Conservation (phyloP, 1,139 yeast species). For the Hyphopichia wangnamkhiaoensis region DNA sequence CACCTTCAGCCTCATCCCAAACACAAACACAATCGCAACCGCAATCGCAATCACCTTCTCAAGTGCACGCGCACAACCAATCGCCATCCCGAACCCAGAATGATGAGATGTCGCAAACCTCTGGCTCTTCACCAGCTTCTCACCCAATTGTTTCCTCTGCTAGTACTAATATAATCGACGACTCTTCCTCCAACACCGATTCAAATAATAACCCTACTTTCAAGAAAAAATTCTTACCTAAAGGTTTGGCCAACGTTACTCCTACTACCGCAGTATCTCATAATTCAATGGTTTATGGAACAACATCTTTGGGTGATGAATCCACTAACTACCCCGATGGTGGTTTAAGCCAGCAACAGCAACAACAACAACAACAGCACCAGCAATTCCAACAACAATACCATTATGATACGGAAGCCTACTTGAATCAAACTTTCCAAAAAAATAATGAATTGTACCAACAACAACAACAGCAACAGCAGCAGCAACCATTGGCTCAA, state of each 20-base stretch:
- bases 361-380: conserved; percentile 15
- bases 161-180: background rate
- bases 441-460: conserved; percentile 19
- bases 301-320: conserved; percentile 43
- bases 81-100: too few species aligned
- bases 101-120: too few species aligned
- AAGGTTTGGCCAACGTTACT: conserved; percentile 31
- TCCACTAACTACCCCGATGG: too few species aligned
- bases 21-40: conserved; percentile 6
- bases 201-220: too few species aligned
- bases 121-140: background rate
- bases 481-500: conserved; percentile 10
- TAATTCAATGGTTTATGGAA: conserved; percentile 67
- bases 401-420: conserved; percentile 19
- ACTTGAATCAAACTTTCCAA: conserved; percentile 27
- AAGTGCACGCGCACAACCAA: background rate
- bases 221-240: conserved; percentile 34
- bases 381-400: conserved; percentile 10
- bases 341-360: conserved; percentile 15
- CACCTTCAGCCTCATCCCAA: conserved; percentile 10
- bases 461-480: conserved; percentile 18
- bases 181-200: background rate
- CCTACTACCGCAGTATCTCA: conserved; percentile 72
- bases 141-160: background rate
- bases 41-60: conserved; percentile 3